A percentile compares a stretch with the other conserved stretches of the same genome.
Conservation (phyloP, 768 basidiomycete species). For the Brasilioporus rufonigricans region DNA sequence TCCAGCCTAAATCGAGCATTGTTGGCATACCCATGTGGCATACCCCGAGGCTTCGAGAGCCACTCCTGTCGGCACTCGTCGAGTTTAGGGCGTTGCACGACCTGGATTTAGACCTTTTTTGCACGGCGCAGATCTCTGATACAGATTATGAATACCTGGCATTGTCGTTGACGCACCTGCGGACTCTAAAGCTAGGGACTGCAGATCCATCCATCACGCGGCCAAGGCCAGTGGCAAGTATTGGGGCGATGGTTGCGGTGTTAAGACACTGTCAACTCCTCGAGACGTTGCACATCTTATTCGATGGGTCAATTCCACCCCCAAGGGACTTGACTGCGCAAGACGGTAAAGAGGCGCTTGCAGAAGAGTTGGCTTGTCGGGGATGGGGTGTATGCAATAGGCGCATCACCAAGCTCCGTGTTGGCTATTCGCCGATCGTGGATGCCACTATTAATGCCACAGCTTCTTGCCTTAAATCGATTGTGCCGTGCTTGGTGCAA, state of each 20-base stretch:
- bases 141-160: slow-evolving; percentile 13
- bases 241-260: too few relatives aligned
- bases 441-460: background rate
- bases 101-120: slow-evolving; percentile 18
- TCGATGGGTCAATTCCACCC: slow-evolving; percentile 13
- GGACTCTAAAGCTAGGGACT: slow-evolving; percentile 16
- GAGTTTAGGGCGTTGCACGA: slow-evolving; percentile 13
- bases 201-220: background rate
- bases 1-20: slow-evolving; percentile 1
- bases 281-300: slow-evolving; percentile 16
- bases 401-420: slow-evolving; percentile 7
- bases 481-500: slow-evolving; percentile 12
- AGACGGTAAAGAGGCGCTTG: background rate
- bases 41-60: background rate
- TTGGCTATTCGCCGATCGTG: slow-evolving; percentile 19
- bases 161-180: slow-evolving; percentile 7
- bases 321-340: background rate
- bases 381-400: slow-evolving; percentile 10
- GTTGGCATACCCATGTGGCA: too few relatives aligned
- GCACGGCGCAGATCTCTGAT: slow-evolving; percentile 9
- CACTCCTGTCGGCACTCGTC: slow-evolving; percentile 8
- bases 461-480: slow-evolving; percentile 9
- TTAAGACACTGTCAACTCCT: slow-evolving; percentile 9
- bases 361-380: too few relatives aligned
- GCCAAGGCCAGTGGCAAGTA: slow-evolving; percentile 9